A percentile compares a stretch with the other conserved stretches of the same genome.
Evolutionary conservation across 257 asterid genomes (phyloP).

Genomic region (Solanum acaule): DNA sequence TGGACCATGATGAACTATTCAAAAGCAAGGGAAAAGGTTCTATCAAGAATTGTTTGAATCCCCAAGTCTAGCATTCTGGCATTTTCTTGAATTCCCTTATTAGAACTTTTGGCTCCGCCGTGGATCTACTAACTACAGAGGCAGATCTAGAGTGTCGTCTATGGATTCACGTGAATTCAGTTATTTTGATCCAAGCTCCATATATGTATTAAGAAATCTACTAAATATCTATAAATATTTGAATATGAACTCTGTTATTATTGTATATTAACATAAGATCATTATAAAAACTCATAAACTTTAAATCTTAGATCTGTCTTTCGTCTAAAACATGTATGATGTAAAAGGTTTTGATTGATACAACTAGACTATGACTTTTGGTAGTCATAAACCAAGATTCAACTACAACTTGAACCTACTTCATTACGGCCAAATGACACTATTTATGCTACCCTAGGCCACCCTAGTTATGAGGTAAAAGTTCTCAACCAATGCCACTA

Average conservation of each 20-base stretch:
- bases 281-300: not conserved
- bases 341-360: not conserved
- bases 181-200: not conserved
- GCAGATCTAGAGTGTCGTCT: not conserved
- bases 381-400: not conserved
- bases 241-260: not conserved
- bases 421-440: not conserved
- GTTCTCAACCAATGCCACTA: not conserved
- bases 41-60: not conserved
- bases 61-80: not conserved
- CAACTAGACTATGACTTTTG: not conserved
- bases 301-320: not conserved
- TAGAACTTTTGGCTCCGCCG: fast-evolving
- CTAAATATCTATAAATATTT: not conserved
- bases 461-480: too few species aligned
- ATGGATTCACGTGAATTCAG: not conserved
- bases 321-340: not conserved
- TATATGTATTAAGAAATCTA: not conserved
- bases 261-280: not conserved
- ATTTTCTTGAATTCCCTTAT: not conserved
- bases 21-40: too few species aligned
- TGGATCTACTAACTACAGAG: not conserved
- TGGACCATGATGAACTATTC: too few species aligned
- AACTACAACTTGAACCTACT: not conserved
- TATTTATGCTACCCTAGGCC: too few species aligned